These are phyloP conservation scores for Boehmeria nivea DNA, from an alignment of 306 rosid genomes.

Conservation along the genomic window DNA sequence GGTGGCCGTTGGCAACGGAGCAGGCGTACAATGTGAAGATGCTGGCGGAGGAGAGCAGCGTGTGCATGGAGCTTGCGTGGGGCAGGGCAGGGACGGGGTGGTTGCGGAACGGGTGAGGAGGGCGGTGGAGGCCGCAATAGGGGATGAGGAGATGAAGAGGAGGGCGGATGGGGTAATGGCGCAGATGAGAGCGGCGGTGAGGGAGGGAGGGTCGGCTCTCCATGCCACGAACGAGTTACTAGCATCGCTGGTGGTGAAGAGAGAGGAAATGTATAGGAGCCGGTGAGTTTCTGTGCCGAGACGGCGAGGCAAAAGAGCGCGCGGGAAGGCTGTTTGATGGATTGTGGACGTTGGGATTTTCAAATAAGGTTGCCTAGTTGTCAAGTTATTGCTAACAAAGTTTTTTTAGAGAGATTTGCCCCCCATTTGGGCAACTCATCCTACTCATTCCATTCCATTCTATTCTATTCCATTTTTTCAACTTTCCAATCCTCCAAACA, in stretches of 20 bases:
- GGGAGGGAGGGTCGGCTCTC: conserved; percentile 33
- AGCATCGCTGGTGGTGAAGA: conserved; percentile 1
- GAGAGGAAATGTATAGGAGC: too few species aligned
- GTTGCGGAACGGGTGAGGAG: conserved; percentile 36
- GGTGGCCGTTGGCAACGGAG: conserved; percentile 81
- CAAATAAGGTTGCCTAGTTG: too few species aligned
- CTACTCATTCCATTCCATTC: too few species aligned
- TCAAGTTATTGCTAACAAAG: too few species aligned
- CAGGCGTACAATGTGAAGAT: conserved; percentile 68
- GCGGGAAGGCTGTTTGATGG: too few species aligned
- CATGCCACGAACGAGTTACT: conserved; percentile 41
- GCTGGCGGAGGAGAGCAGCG: conserved; percentile 71
- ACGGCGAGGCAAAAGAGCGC: too few species aligned
- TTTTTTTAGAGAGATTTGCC: too few species aligned
- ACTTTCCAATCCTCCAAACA: too few species aligned
- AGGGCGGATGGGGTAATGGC: conserved; percentile 31
- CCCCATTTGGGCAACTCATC: too few species aligned
- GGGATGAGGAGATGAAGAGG: conserved; percentile 45
- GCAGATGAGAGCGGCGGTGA: conserved; percentile 39
- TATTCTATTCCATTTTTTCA: too few species aligned
- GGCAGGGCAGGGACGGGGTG: conserved; percentile 31
- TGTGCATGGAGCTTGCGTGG: conserved; percentile 46
- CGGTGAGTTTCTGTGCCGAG: too few species aligned
- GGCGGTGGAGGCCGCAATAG: conserved; percentile 32
- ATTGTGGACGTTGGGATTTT: too few species aligned